Base-by-base conservation (phyloP, 140 eudicot genomes). In the Oenanthe javanica region DNA sequence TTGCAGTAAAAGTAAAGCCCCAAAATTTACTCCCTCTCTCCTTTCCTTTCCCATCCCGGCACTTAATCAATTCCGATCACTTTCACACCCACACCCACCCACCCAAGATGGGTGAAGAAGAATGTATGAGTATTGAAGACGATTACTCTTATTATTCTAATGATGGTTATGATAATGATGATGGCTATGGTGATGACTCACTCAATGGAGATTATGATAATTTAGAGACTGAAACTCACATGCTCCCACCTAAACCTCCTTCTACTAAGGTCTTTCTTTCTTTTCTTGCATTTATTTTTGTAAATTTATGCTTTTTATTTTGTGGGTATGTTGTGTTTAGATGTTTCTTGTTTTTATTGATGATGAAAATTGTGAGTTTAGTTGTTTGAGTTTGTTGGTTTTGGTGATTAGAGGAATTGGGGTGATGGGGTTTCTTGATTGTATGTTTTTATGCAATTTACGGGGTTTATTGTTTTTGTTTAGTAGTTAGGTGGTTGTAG, bases 81-180 rank as follows among this genome's bases (percentile, higher is more conserved):
- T 31, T 31, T 31, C 36, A 31, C 36, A 31, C 36, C 36, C 36
- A 31, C 36, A 43, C 46, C 0, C 40, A 36, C 40, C 2, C 40
- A 36, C 40, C 46, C 5, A 43, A 43, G 5, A 43, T 43, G 46
- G 46, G 46, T 43, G 46, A 43, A 43, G 88, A 84, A 61, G 87
- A 83, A 83, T 86, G 81, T 61, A 84, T 82, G 80, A 86, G 88
- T 75, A 84, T 88, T 76, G 88, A 83, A 6, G 84, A 82, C 49
- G 90, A 88, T 84, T 82, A 82, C 80, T 88, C 75, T 80, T 77
- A 81, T 80, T 77, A 81, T 69, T 88, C 88, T 31, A 90, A 86
- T 84, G 83, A 61, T 23, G 70, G 23, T 80, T 82, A 86, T 84
- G 83, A 23, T 23, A 36, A 61, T 80, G 83, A 5, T 43, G 46